These are phyloP conservation scores for Lactarius hengduanensis DNA, from an alignment of 768 basidiomycete species.

Conservation along the genomic window DNA sequence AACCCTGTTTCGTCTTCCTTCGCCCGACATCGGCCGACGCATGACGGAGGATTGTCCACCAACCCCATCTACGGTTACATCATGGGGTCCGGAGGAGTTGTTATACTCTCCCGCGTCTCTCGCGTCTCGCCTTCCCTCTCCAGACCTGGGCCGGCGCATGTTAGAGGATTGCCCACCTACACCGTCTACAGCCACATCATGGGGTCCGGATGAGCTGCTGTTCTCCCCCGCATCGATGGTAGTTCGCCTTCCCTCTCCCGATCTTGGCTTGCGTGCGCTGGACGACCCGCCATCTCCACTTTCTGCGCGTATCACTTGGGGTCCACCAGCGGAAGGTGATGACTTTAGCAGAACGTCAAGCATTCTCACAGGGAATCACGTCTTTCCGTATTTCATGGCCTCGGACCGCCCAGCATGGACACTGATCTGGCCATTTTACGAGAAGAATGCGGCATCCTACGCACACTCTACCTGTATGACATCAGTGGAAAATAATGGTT, in stretches of 20 bases:
- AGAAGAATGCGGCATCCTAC: not conserved
- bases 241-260: not conserved
- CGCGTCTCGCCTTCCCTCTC: slow-evolving; percentile 27
- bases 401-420: slow-evolving; percentile 14
- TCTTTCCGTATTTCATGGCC: slow-evolving; percentile 16
- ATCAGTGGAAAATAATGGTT: not conserved
- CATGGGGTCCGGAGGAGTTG: slow-evolving; percentile 27
- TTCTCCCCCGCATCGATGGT: not conserved
- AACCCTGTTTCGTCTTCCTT: slow-evolving; percentile 28
- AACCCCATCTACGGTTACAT: slow-evolving; percentile 30
- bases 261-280: not conserved
- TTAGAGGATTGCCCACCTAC: slow-evolving; percentile 53
- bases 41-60: slow-evolving; percentile 32
- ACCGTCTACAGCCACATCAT: slow-evolving; percentile 47
- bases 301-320: not conserved
- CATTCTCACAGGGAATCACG: not conserved
- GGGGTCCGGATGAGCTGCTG: slow-evolving; percentile 39
- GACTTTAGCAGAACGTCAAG: not conserved
- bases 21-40: slow-evolving; percentile 34
- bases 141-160: slow-evolving; percentile 47
- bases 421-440: slow-evolving; percentile 28
- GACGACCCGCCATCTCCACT: slow-evolving; percentile 33
- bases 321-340: not conserved
- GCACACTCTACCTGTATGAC: not conserved
- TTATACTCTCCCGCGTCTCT: slow-evolving; percentile 24